phyloP scores from a whole-genome alignment of 2,329 filamentous ascomycete genomes.

The Aspergillus calidoustus region DNA sequence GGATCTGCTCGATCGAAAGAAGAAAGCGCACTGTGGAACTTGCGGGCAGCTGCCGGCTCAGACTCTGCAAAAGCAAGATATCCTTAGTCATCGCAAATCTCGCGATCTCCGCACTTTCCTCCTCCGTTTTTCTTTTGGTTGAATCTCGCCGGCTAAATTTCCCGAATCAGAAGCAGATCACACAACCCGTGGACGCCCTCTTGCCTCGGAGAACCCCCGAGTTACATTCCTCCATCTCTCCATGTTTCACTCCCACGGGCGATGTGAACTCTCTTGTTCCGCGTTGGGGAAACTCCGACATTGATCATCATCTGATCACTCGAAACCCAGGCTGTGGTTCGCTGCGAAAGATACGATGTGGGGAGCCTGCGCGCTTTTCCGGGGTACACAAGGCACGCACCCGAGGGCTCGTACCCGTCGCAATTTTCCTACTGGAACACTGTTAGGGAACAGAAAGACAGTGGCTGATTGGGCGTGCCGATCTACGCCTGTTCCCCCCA shows the following conservation, averaged over 20 bases:
- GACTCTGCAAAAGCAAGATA: background rate
- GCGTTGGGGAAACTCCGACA: background rate
- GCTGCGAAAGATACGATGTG: background rate
- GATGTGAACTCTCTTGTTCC: background rate
- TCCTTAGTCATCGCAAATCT: background rate
- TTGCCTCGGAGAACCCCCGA: background rate
- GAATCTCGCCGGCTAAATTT: constrained; percentile 13
- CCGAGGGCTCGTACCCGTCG: background rate
- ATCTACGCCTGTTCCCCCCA: background rate
- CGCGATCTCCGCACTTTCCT: background rate
- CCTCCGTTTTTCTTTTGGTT: background rate
- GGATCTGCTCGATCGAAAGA: background rate
- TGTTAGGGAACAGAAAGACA: background rate
- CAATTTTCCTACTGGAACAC: background rate
- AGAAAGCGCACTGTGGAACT: background rate
- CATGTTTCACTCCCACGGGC: background rate
- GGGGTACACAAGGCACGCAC: background rate
- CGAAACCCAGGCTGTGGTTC: background rate
- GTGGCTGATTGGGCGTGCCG: background rate
- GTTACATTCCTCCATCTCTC: background rate
- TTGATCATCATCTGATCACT: constrained; percentile 1
- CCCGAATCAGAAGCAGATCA: constrained; percentile 3
- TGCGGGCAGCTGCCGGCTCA: background rate
- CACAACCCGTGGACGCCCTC: background rate
- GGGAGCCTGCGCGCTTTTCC: background rate